phyloP scores from a whole-genome alignment of 257 asterid genomes.

The Henckelia pumila region DNA sequence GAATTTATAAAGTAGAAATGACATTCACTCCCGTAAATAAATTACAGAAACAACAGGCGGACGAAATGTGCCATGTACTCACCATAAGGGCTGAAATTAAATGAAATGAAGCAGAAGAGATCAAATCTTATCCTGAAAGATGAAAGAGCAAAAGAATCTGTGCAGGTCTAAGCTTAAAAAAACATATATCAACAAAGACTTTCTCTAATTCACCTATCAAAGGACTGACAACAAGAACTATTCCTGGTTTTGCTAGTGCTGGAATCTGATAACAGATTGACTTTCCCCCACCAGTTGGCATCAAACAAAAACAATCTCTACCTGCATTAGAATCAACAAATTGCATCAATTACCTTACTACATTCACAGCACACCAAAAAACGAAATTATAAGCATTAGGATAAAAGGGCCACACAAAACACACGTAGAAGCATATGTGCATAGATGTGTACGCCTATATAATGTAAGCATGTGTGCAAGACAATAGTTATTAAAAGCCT shows the following conservation, averaged over 20 bases:
- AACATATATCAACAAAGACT: slow-evolving; percentile 28
- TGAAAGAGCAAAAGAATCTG: slow-evolving; percentile 39
- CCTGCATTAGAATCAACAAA: slow-evolving; percentile 44
- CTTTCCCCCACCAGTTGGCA: slow-evolving; percentile 99
- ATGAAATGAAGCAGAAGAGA: slow-evolving; percentile 24
- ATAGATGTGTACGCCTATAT: not conserved
- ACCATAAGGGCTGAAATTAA: slow-evolving; percentile 82
- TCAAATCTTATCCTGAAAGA: slow-evolving; percentile 46
- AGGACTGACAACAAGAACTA: slow-evolving; percentile 96
- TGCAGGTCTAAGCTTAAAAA: slow-evolving; percentile 44
- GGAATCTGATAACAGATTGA: slow-evolving; percentile 96
- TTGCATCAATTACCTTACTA: not conserved
- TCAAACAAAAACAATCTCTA: slow-evolving; percentile 89
- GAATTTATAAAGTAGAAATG: not conserved
- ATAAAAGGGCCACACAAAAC: not conserved
- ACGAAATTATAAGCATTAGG: not conserved
- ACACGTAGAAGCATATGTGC: not conserved
- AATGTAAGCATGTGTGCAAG: not conserved
- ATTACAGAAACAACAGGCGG: slow-evolving; percentile 8
- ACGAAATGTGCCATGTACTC: slow-evolving; percentile 25
- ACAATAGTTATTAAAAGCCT: not conserved
- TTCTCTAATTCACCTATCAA: slow-evolving; percentile 69
- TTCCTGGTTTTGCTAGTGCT: slow-evolving; percentile 77
- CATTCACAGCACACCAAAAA: not conserved
- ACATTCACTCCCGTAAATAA: not conserved